Percentiles rank a stretch among this genome's conserved stretches.
phyloP scores from a whole-genome alignment of 2,329 filamentous ascomycete species.

The Arthrobotrys megalospora region DNA sequence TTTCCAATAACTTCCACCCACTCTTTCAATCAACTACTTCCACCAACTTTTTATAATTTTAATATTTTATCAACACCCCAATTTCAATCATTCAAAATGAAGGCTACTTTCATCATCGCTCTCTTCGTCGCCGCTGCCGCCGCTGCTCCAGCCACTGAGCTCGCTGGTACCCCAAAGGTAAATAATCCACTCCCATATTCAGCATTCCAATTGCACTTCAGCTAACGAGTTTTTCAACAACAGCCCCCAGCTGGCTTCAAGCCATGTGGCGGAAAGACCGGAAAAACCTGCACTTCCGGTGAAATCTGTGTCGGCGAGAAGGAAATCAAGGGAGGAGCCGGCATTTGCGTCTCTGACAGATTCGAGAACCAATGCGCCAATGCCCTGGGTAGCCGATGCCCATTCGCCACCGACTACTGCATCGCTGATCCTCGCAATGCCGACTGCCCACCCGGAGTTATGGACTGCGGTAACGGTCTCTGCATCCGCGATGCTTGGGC shows the following conservation, averaged over 20 bases:
- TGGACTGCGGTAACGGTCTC: constrained; percentile 53
- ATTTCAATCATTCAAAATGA: constrained; percentile 40
- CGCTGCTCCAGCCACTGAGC: constrained; percentile 20
- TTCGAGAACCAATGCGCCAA: constrained; percentile 39
- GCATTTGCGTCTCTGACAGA: constrained; percentile 18
- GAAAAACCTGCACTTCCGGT: constrained; percentile 5
- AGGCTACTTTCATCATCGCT: constrained; percentile 40
- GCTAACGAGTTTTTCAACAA: constrained; percentile 6
- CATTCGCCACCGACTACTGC: constrained; percentile 26
- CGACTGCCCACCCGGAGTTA: constrained; percentile 42
- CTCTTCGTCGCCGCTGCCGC: constrained; percentile 38
- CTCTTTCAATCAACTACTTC: background rate
- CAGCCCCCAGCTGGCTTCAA: constrained; percentile 7
- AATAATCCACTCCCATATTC: background rate
- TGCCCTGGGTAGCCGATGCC: constrained; percentile 17
- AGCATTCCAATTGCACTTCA: background rate
- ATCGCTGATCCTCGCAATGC: constrained; percentile 41
- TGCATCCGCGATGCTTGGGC: constrained; percentile 32
- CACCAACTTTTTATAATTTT: background rate
- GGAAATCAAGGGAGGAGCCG: constrained; percentile 31
- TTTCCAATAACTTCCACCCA: constrained; percentile 3
- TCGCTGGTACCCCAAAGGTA: constrained; percentile 8
- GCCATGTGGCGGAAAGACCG: constrained; percentile 24
- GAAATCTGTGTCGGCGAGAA: constrained; percentile 46
- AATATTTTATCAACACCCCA: background rate